Conservation (phyloP, 352 stramenopile genomes). For the Phytophthora crassamura region DNA sequence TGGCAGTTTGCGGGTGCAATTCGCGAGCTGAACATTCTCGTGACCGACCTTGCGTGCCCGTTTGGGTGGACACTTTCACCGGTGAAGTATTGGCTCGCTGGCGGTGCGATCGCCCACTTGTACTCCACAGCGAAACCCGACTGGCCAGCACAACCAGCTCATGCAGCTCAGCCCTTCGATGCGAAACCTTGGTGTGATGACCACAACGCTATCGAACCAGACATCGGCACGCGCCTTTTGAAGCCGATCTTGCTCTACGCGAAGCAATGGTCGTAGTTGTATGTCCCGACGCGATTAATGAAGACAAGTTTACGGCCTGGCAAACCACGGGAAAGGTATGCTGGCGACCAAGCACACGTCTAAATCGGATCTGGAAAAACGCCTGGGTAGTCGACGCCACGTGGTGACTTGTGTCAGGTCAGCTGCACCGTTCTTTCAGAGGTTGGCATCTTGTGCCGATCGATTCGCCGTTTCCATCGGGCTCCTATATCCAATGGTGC, state of each 20-base stretch:
- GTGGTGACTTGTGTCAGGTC: constrained; percentile 1
- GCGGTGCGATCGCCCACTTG: constrained; percentile 10
- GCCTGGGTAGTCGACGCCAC: constrained; percentile 6
- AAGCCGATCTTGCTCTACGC: constrained; percentile 12
- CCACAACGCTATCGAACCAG: constrained; percentile 13
- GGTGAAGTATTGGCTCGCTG: constrained; percentile 6
- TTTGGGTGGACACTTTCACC: constrained; percentile 9
- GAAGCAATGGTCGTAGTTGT: constrained; percentile 6
- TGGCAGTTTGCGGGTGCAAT: constrained; percentile 4
- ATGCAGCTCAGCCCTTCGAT: not conserved
- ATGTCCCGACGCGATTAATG: not conserved
- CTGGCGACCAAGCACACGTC: not conserved
- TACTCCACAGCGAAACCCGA: not conserved
- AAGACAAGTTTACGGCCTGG: constrained; percentile 12
- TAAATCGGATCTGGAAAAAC: not conserved
- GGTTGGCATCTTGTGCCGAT: not conserved
- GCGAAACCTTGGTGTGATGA: constrained; percentile 12
- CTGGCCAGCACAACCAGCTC: not conserved
- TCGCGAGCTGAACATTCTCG: not conserved
- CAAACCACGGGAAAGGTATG: not conserved
- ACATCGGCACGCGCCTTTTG: constrained; percentile 6
- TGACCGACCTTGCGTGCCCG: too few species aligned
- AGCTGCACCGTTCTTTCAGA: constrained; percentile 5
- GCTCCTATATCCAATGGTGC: not conserved
- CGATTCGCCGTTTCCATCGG: not conserved